A percentile compares a stretch with the other conserved stretches of the same genome.
phyloP scores from a whole-genome alignment of 2,329 filamentous ascomycete species.

The Magnaporthiopsis poae region DNA sequence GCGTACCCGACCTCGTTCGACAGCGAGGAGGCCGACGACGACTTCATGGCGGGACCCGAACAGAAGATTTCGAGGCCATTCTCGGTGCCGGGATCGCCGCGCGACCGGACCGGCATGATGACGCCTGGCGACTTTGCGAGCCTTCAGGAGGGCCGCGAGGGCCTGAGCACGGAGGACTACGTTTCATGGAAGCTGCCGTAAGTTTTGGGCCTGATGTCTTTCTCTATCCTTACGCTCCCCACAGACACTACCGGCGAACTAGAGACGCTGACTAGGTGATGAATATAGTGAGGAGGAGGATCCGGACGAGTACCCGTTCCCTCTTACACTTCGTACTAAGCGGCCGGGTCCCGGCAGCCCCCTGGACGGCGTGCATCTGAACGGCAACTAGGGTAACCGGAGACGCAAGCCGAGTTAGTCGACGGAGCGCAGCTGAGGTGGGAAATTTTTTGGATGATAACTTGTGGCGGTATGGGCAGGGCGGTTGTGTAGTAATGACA shows the following conservation, averaged over 20 bases:
- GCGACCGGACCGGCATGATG: constrained; percentile 93
- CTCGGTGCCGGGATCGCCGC: constrained; percentile 84
- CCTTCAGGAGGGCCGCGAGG: constrained; percentile 86
- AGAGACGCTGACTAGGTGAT: neutral
- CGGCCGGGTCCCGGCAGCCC: constrained; percentile 29
- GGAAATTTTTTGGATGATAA: neutral
- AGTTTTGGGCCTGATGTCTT: constrained; percentile 36
- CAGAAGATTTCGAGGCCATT: constrained; percentile 92
- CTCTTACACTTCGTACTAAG: constrained; percentile 47
- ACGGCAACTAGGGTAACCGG: constrained; percentile 24
- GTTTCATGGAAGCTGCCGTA: constrained; percentile 96
- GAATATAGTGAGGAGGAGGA: constrained; percentile 76
- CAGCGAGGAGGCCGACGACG: constrained; percentile 63
- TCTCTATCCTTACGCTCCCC: neutral
- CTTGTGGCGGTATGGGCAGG: neutral
- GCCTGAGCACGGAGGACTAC: constrained; percentile 91
- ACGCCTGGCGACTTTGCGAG: constrained; percentile 96
- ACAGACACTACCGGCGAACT: too few relatives aligned
- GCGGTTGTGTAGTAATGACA: neutral
- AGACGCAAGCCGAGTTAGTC: neutral
- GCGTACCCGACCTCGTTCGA: constrained; percentile 84
- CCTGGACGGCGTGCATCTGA: constrained; percentile 31
- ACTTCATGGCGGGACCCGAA: constrained; percentile 85
- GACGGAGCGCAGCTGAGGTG: too few relatives aligned
- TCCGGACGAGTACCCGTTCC: constrained; percentile 58